These are phyloP conservation scores for Sphagnum magellanicum DNA, from an alignment of 228 moss, liverwort and hornwort species.

Conservation along the genomic window DNA sequence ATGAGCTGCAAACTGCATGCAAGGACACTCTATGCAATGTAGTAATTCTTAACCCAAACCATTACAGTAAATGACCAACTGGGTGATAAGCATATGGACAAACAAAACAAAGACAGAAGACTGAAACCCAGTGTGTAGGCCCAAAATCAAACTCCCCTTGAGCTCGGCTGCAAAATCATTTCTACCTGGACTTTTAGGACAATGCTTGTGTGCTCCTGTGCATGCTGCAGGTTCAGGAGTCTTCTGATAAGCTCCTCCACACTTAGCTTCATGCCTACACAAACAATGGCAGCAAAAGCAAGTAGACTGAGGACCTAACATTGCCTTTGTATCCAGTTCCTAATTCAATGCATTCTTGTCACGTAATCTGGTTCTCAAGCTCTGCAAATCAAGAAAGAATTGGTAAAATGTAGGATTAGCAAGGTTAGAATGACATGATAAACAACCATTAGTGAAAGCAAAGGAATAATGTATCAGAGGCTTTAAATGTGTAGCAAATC, in stretches of 20 bases:
- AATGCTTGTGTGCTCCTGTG: conserved; percentile 16
- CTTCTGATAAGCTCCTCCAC: conserved; percentile 31
- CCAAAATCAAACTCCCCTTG: neutral
- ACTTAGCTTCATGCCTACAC: conserved; percentile 18
- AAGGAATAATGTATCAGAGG: no score
- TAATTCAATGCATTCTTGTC: no score
- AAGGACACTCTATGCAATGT: neutral
- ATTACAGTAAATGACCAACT: no score
- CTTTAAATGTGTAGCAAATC: no score
- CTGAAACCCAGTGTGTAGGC: neutral
- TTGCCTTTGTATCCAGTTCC: no score
- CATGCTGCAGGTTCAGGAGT: conserved; percentile 27
- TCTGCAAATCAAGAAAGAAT: no score
- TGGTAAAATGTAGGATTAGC: no score
- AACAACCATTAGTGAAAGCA: no score
- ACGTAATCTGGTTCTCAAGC: no score
- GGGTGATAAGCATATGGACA: no score
- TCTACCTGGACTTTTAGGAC: conserved; percentile 5
- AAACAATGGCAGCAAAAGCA: neutral
- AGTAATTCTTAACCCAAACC: neutral
- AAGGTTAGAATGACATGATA: no score
- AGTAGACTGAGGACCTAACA: no score
- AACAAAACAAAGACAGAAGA: neutral
- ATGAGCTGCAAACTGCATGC: neutral
- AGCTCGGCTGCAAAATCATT: neutral